Evolutionary conservation across 2,329 filamentous ascomycete genomes (phyloP).

Genomic region (Seiridium cupressi): DNA sequence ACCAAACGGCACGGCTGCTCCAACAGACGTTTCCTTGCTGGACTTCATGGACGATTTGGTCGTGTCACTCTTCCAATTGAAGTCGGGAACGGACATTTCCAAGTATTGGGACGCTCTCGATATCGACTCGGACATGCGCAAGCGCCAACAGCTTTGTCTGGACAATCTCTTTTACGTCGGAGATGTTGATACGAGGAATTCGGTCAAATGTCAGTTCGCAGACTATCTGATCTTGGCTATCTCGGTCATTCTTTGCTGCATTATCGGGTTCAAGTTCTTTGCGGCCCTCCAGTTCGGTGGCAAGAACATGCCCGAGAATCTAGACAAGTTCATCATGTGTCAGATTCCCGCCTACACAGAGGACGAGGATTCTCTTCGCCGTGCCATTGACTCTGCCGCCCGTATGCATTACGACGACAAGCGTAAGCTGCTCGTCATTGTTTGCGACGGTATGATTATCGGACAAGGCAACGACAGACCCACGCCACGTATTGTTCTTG

Average conservation of each 20-base stretch:
- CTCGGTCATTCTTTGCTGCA: conserved; percentile 72
- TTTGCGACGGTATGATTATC: conserved; percentile 99
- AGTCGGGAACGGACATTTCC: conserved; percentile 76
- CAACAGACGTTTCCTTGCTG: conserved; percentile 47
- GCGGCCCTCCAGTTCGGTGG: conserved; percentile 91
- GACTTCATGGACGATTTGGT: conserved; percentile 82
- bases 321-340: conserved; percentile 98
- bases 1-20: conserved; percentile 47
- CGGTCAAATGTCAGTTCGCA: conserved; percentile 79
- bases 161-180: conserved; percentile 95
- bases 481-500: conserved; percentile 91
- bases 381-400: conserved; percentile 93
- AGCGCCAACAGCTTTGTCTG: conserved; percentile 76
- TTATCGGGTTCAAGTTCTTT: conserved; percentile 95
- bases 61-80: conserved; percentile 72
- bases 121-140: conserved; percentile 54
- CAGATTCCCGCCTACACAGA: conserved; percentile 98
- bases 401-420: conserved; percentile 98
- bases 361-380: conserved; percentile 94
- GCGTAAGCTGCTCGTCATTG: conserved; percentile 86
- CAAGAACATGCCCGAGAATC: conserved; percentile 89
- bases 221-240: conserved; percentile 87
- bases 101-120: conserved; percentile 76
- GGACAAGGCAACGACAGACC: conserved; percentile 96
- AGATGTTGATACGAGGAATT: conserved; percentile 87